Evolutionary conservation across 2,329 filamentous ascomycete species (phyloP).

Genomic region (Acarospora socialis): DNA sequence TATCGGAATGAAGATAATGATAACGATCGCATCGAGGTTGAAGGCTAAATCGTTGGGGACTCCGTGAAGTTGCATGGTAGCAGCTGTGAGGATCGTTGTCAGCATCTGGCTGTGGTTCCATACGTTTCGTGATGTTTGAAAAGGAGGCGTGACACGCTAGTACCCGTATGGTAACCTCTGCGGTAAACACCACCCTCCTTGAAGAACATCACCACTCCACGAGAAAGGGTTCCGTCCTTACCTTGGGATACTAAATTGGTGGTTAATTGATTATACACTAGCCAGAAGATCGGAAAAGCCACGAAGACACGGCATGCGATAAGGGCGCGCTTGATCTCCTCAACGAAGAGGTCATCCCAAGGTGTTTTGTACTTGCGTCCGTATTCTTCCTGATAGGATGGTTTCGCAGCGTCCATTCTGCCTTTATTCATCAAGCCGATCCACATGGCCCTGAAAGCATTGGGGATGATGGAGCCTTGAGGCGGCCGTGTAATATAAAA

Average conservation of each 20-base stretch:
- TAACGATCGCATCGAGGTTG: slow-evolving; percentile 61
- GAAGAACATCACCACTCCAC: too few species aligned
- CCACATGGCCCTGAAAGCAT: slow-evolving; percentile 48
- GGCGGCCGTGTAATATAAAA: slow-evolving; percentile 35
- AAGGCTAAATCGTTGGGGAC: slow-evolving; percentile 65
- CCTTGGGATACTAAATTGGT: slow-evolving; percentile 54
- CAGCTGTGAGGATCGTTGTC: slow-evolving; percentile 27
- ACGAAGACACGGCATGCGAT: slow-evolving; percentile 57
- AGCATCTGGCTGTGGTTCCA: slow-evolving; percentile 32
- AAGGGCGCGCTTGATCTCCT: slow-evolving; percentile 53
- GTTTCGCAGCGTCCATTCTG: slow-evolving; percentile 51
- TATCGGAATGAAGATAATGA: slow-evolving; percentile 62
- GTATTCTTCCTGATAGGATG: slow-evolving; percentile 44
- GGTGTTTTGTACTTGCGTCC: slow-evolving; percentile 30
- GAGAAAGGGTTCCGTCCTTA: too few species aligned
- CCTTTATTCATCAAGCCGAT: slow-evolving; percentile 38
- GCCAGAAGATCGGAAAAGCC: slow-evolving; percentile 56
- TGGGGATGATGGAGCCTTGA: slow-evolving; percentile 49
- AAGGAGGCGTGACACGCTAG: too few species aligned
- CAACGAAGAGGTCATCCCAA: slow-evolving; percentile 58
- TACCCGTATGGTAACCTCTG: too few species aligned
- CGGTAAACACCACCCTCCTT: too few species aligned
- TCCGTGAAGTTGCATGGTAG: slow-evolving; percentile 49
- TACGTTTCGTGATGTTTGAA: too few species aligned
- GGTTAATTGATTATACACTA: slow-evolving; percentile 54